Evolutionary conservation across 2,329 filamentous ascomycete genomes (phyloP), one percentile per base, ranked within the genome.

Genomic region (Fusarium udum): DNA sequence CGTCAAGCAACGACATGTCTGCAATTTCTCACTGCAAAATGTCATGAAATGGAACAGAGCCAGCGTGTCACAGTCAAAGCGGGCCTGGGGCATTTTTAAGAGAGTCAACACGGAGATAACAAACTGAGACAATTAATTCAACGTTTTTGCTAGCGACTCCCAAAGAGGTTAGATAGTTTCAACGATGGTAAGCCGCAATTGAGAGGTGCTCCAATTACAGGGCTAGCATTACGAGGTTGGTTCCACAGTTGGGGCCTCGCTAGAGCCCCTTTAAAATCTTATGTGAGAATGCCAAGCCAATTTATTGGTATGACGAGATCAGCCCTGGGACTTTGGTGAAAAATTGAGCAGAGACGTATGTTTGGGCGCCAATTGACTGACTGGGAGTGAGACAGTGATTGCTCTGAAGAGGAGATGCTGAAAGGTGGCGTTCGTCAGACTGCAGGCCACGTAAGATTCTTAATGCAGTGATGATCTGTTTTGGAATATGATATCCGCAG

Each of bases 211-310:
- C 64, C 64, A 67, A 67, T 66, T 36, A 67, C 16, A 34, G 24
- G 22, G 14, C 20, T 28, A 12, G 4, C 11, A 66, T 67, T 42
- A 34, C 24, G 34, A 40, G n/a, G 16, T 28, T 10, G 61, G 64
- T 67, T 37, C 39, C 15, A 67, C 64, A 67, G 52, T 67, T 60
- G 64, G 61, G 61, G 52, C 18, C 28, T 59, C 32, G 28, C n/a
- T 52, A 7, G 18, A 34, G 18, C n/a, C 45, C 51, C 40, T 36
- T 67, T 65, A 65, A 60, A 67, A 67, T 51, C 64, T 67, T 61
- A 67, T 32, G 64, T 67, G 36, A 67, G 61, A 67, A 28, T 16
- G 52, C 52, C 52, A 67, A 66, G 61, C 20, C 18, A 28, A 51
- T 31, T 28, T 28, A 37, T 31, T 28, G 24, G 40, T 58, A 36